These are phyloP conservation scores for Leccinum pachyderme DNA, from an alignment of 1,284 basidiomycete species.

Conservation along the genomic window DNA sequence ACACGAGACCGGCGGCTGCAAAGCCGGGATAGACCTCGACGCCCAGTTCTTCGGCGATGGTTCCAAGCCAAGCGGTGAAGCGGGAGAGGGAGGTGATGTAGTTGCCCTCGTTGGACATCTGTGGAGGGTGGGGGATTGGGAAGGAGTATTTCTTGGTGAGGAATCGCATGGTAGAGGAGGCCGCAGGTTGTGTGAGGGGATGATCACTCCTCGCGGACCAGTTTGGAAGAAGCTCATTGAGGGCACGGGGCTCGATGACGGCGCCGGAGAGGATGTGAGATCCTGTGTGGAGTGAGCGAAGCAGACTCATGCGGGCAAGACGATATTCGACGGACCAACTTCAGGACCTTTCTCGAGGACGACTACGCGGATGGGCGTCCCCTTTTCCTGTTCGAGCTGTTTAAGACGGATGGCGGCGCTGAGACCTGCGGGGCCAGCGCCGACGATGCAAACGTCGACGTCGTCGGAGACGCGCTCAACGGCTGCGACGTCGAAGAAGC, in stretches of 20 bases:
- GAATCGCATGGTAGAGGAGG: constrained; percentile 84
- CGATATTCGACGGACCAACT: constrained; percentile 65
- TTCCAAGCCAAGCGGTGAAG: constrained; percentile 87
- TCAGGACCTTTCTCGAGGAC: constrained; percentile 95
- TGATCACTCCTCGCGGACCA: constrained; percentile 66
- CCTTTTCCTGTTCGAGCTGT: constrained; percentile 84
- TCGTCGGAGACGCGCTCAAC: constrained; percentile 83
- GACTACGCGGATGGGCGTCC: constrained; percentile 85
- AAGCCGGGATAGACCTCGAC: constrained; percentile 99
- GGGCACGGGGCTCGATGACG: constrained; percentile 89
- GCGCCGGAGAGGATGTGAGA: constrained; percentile 96
- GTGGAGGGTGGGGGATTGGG: constrained; percentile 94
- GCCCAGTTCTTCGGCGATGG: constrained; percentile 87
- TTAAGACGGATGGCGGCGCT: constrained; percentile 96
- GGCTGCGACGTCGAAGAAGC: background rate
- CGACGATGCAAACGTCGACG: constrained; percentile 97
- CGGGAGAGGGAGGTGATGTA: constrained; percentile 91
- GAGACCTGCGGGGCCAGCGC: constrained; percentile 92
- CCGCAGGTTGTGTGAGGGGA: constrained; percentile 78
- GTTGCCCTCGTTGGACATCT: constrained; percentile 95
- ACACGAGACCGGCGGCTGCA: constrained; percentile 83
- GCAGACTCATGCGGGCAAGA: background rate
- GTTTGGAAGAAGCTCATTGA: constrained; percentile 89
- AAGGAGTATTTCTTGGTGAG: constrained; percentile 73
- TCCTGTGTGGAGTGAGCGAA: constrained; percentile 47